Conservation (phyloP, 179 eudicot genomes). For the Sideroxylon spinosum region DNA sequence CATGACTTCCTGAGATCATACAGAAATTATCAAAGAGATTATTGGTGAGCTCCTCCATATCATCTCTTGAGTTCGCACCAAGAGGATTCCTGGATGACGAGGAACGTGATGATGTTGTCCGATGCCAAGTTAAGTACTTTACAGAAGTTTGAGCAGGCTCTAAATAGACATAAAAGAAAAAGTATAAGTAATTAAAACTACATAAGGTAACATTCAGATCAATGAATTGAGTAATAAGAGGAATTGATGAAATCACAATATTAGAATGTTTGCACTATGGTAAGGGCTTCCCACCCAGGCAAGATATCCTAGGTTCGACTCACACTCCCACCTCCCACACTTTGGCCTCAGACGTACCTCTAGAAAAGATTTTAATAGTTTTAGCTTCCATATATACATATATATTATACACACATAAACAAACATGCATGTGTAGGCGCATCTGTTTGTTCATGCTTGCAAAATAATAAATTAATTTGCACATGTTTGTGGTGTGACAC, state of each 20-base stretch:
- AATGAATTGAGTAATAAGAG: not conserved
- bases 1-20: constrained; percentile 90
- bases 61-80: constrained; percentile 58
- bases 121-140: constrained; percentile 94
- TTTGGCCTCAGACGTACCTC: too few species aligned
- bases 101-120: constrained; percentile 71
- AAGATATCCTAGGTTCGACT: too few species aligned
- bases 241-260: not conserved
- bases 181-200: not conserved
- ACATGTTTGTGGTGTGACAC: not conserved
- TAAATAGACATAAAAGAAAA: constrained; percentile 23
- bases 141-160: constrained; percentile 62
- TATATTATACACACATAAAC: too few species aligned
- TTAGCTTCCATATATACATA: too few species aligned
- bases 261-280: not conserved
- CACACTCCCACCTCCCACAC: too few species aligned
- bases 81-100: constrained; percentile 69
- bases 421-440: not conserved
- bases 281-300: too few species aligned
- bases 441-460: not conserved
- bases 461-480: not conserved
- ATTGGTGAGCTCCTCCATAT: constrained; percentile 49
- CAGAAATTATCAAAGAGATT: constrained; percentile 59
- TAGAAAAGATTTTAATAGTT: too few species aligned
- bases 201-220: not conserved